Evolutionary conservation across 1,139 yeast species (phyloP), one percentile per base, ranked within the genome.

Genomic region (Scheffersomyces quercinus): DNA sequence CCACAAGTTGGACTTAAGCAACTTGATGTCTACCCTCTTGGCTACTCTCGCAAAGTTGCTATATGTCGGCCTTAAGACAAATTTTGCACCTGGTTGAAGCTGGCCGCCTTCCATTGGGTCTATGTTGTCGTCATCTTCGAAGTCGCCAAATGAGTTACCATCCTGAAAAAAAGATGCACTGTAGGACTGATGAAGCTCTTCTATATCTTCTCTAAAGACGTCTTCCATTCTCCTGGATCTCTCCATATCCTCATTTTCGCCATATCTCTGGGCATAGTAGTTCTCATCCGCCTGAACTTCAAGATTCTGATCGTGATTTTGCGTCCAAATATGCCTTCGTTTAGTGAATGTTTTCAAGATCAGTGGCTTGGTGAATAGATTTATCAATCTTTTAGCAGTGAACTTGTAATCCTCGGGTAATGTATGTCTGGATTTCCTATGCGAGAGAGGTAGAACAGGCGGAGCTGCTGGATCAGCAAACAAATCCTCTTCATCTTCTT

Each of bases 151-250:
- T 3, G 28, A 29, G 20, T 29, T 33, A 8, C 40, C 46, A 24
- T 49, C 54, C 16, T 45, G 50, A 34, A 47, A 50, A 36, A 44
- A 49, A 3, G 49, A 39, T 29, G 44, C 44, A 42, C 45, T 43
- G 34, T 48, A 46, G 14, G 59, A 49, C 13, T 48, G 45, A 30
- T 53, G 49, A 14, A 55, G 36, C 35, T 54, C 60, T 4, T 48
- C 47, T 15, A 53, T 36, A 16, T 56, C 60, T 41, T 55, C 58
- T 34, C 48, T 48, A 5, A 49, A 39, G n/a, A 52, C 45, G 29
- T 53, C 56, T 15, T 49, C 52, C 37, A 55, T 35, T 12, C 52
- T 37, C 36, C 55, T 44, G 1, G 57, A 51, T 20, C 42, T 38
- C 30, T 47, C 50, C 14, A 50, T 40, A 29, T 45, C 52, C 28